Percentiles rank a stretch among this genome's conserved stretches.
Evolutionary conservation across 2,329 filamentous ascomycete species (phyloP).

Genomic region (Leptographium flavum): DNA sequence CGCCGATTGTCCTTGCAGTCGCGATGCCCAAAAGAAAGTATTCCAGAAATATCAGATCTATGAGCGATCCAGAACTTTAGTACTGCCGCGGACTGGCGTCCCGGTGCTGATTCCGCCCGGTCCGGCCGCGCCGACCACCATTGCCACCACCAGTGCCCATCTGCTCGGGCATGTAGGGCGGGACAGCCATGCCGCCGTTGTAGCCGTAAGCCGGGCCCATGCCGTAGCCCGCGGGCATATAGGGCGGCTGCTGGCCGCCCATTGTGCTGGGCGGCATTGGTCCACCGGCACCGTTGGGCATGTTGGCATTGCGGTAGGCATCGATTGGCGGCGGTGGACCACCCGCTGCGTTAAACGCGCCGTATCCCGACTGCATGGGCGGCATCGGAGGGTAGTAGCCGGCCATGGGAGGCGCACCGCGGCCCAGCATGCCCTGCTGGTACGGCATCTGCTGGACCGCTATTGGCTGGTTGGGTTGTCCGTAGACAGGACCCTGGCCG

Average conservation of each 20-base stretch:
- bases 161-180: slow-evolving; percentile 40
- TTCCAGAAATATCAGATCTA: neutral
- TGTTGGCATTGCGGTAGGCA: slow-evolving; percentile 38
- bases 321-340: slow-evolving; percentile 29
- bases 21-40: neutral
- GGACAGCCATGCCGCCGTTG: slow-evolving; percentile 28
- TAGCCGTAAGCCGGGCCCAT: slow-evolving; percentile 30
- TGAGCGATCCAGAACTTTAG: neutral
- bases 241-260: slow-evolving; percentile 17
- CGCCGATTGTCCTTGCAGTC: too few relatives aligned
- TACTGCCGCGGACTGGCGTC: slow-evolving; percentile 11
- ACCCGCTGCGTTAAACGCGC: slow-evolving; percentile 32
- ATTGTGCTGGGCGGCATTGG: slow-evolving; percentile 23
- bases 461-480: slow-evolving; percentile 17
- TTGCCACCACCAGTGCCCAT: slow-evolving; percentile 36
- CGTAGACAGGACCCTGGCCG: slow-evolving; percentile 6
- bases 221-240: slow-evolving; percentile 35
- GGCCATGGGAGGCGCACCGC: slow-evolving; percentile 38
- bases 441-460: slow-evolving; percentile 31
- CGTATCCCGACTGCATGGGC: slow-evolving; percentile 38
- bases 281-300: slow-evolving; percentile 36
- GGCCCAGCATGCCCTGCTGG: slow-evolving; percentile 42
- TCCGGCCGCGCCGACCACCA: slow-evolving; percentile 43
- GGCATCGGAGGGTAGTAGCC: slow-evolving; percentile 36
- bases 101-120: slow-evolving; percentile 24